Percentiles rank a stretch among this genome's conserved stretches.
Conservation (phyloP, 2,329 filamentous ascomycete species). For the Pyrenophora seminiperda region DNA sequence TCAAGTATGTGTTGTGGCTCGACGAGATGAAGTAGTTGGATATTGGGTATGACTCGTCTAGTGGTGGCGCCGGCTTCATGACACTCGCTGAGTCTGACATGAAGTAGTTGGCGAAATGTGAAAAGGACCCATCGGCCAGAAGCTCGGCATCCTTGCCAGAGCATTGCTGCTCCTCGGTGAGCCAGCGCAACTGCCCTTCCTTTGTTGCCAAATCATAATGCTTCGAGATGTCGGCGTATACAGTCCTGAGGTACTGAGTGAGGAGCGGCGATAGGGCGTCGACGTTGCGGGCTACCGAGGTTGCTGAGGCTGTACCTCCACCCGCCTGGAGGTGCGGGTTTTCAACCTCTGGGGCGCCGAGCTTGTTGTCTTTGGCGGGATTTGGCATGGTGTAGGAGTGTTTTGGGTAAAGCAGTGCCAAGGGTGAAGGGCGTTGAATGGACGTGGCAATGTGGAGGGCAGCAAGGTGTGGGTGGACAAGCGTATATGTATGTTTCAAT, state of each 20-base stretch:
- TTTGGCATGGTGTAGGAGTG: slow-evolving; percentile 16
- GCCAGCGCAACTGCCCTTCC: slow-evolving; percentile 40
- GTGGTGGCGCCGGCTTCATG: slow-evolving; percentile 49
- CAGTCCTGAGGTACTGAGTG: slow-evolving; percentile 34
- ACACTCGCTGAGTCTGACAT: slow-evolving; percentile 53
- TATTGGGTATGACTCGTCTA: slow-evolving; percentile 70
- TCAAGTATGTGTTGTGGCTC: slow-evolving; percentile 92
- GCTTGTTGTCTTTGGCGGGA: slow-evolving; percentile 35
- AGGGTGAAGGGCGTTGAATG: background rate
- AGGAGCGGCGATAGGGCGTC: slow-evolving; percentile 38
- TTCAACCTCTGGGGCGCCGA: slow-evolving; percentile 40
- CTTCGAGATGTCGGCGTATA: slow-evolving; percentile 39
- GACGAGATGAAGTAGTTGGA: slow-evolving; percentile 94
- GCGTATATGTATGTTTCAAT: background rate
- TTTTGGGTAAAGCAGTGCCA: background rate
- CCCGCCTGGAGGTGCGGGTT: slow-evolving; percentile 47
- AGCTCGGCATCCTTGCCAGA: slow-evolving; percentile 27
- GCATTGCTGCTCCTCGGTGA: slow-evolving; percentile 40
- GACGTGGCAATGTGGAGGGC: background rate
- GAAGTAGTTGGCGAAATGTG: slow-evolving; percentile 52
- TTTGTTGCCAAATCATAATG: slow-evolving; percentile 39
- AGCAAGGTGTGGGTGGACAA: background rate
- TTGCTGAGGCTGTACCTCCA: slow-evolving; percentile 41
- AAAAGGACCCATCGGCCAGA: slow-evolving; percentile 40
- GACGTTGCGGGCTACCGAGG: slow-evolving; percentile 35